Evolutionary conservation across 371 early-diverging fungal species (phyloP), one percentile per base, ranked within the genome.

Genomic region (Amoeboaphelidium protococcarum): DNA sequence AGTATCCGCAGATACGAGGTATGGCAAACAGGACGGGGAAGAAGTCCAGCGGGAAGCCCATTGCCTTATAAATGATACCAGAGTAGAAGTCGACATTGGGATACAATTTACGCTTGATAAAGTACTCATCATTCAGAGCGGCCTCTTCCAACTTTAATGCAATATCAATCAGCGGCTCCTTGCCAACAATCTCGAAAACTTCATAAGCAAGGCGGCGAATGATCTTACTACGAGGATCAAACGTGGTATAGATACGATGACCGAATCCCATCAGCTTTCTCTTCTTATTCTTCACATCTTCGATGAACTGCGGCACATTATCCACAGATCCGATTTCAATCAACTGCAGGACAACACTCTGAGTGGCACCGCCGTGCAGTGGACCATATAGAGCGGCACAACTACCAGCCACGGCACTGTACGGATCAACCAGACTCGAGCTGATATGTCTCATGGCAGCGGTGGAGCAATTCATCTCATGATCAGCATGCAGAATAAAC

Each of bases 41-140:
- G 50, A 72, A 69, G 49, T 75, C 76, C 37, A 68, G 65, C 6
- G 76, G 74, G 57, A 73, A 72, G 0, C 70, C 67, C 58, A 72
- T 57, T 3, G 70, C 64, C 37, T 59, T 57, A 52, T 65, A 65
- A 59, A 62, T 53, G 48, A 65, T 42, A 20, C 64, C 73, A 13
- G 57, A 54, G 55, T 63, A 72, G 52, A 60, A 73, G 44, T 73
- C 74, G 42, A 72, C 65, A 50, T 73, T 73, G 19, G 74, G 64
- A 55, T 63, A 68, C 22, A 73, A 58, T 40, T 61, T 59, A 21
- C 74, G 56, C 50, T 65, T 62, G 53, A 71, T 45, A 52, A 73
- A 72, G 56, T 65, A 73, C 13, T 62, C 62, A 50, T 73, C 74
- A 21, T 47, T 27, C 25, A 62, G 42, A 1, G 66, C 68, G 2